Percentiles rank a stretch among this genome's conserved stretches.
These are phyloP conservation scores for Fusarium verticillioides DNA, from an alignment of 2,329 filamentous ascomycete genomes.

Conservation along the genomic window DNA sequence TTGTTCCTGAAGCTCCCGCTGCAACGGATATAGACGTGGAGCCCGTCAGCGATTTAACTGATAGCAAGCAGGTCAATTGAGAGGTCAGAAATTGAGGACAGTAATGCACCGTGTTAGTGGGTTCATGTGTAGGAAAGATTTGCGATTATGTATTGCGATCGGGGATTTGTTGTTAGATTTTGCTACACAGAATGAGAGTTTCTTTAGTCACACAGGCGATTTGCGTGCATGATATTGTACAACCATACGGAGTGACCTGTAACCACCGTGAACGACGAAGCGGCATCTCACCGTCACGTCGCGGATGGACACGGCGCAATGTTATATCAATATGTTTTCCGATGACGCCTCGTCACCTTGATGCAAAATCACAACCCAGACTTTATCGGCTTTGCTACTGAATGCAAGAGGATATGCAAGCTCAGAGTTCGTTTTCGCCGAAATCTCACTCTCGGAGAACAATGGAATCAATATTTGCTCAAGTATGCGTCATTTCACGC, in stretches of 20 bases:
- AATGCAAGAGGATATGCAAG: accelerated
- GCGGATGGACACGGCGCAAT: neutral
- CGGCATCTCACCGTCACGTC: neutral
- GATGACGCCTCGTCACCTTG: no score
- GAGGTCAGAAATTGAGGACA: neutral
- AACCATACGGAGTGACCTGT: accelerated
- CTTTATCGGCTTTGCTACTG: accelerated
- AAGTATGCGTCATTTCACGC: accelerated
- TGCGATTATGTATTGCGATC: neutral
- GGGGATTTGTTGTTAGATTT: neutral
- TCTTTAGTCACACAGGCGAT: neutral
- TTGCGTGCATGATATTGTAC: accelerated
- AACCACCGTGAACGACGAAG: accelerated
- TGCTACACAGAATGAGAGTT: neutral
- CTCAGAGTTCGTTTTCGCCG: accelerated
- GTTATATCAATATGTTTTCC: no score
- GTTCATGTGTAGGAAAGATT: accelerated
- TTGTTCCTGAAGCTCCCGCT: neutral
- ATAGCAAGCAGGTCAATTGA: neutral
- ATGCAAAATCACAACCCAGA: no score
- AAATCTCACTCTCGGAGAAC: neutral
- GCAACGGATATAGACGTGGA: neutral
- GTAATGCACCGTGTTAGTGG: no score
- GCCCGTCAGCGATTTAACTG: neutral
- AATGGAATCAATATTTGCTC: accelerated